Evolutionary conservation across 495 filamentous ascomycete species (phyloP), one percentile per base, ranked within the genome.

Genomic region (Hypoxylon intermedium): DNA sequence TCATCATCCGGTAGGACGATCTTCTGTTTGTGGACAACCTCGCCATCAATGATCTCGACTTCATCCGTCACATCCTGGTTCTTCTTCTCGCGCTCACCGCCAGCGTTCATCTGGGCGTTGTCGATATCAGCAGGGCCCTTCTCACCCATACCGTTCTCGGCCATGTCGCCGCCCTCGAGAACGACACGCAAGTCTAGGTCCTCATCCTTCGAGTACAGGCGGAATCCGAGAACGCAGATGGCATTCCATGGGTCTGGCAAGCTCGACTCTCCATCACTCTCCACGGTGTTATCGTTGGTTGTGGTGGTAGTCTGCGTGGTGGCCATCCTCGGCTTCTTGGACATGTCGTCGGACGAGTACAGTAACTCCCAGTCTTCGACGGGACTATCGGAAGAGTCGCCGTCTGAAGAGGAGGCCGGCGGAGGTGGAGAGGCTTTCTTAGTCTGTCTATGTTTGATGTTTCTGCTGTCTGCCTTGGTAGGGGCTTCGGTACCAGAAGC

Each of bases 201-300:
- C 31, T 77, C 70, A 58, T 81, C 79, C 62, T 77, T 76, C 12
- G 77, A 79, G 67, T 81, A 81, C 3, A 80, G 75, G 6, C 77
- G 74, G 58, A 81, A 71, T 1, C 79, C 77, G 1, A 80, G 72
- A 16, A 81, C 75, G 65, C 76, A 76, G 58, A 81, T 75, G 28
- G 77, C 77, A 43, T 81, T 81, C 79, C 79, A 81, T 24, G 79
- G 79, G 36, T 77, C 77, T 1, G 79, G 75, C 53, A 78, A 64
- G 23, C 70, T 72, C 44, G 78, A 77, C 50, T 82, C 79, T 3
- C 77, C 79, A 59, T 77, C 76, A 46, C 68, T 76, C 31, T 69
- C 75, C 1, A 63, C 57, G 2, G 63, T 53, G 2, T 66, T 63
- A n/a, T 67, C 43, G 0, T 67, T 55, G 0, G 72, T 63, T 0